A percentile compares a stretch with the other conserved stretches of the same genome.
Conservation (phyloP, 1,139 yeast species). For the Pichia sp. region DNA sequence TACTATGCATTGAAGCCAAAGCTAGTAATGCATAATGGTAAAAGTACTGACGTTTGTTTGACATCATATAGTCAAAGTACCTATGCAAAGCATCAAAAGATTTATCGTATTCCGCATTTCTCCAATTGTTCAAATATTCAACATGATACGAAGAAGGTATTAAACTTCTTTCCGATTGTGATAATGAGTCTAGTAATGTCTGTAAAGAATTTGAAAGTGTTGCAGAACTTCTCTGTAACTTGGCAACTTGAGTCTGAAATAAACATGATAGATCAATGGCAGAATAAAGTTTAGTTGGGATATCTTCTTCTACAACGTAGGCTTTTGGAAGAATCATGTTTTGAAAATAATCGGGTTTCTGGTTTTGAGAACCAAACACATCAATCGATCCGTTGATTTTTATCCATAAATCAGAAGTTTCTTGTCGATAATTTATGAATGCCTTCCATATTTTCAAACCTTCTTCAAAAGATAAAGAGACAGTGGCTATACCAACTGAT, state of each 20-base stretch:
- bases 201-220: conserved; percentile 42
- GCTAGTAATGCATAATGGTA: conserved; percentile 81
- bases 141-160: conserved; percentile 63
- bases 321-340: conserved; percentile 3
- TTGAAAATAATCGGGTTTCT: conserved; percentile 1
- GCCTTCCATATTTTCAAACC: conserved; percentile 45
- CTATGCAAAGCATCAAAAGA: conserved; percentile 70
- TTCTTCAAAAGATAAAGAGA: conserved; percentile 54
- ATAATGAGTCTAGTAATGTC: conserved; percentile 40
- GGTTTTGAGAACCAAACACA: neutral
- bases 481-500: conserved; percentile 36
- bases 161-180: conserved; percentile 44
- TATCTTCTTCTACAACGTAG: conserved; percentile 18
- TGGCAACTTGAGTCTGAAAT: conserved; percentile 49
- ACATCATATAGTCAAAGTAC: conserved; percentile 81
- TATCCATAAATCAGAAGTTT: conserved; percentile 23
- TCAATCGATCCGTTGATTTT: neutral
- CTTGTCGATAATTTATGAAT: conserved; percentile 44
- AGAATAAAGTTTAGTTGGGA: conserved; percentile 25
- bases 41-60: conserved; percentile 54
- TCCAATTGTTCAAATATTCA: conserved; percentile 55
- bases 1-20: conserved; percentile 70
- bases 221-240: conserved; percentile 48
- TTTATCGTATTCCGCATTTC: conserved; percentile 59
- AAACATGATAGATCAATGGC: conserved; percentile 46